Evolutionary conservation across 805 yeast species (phyloP).

Genomic region (Wickerhamomyces ciferrii): DNA sequence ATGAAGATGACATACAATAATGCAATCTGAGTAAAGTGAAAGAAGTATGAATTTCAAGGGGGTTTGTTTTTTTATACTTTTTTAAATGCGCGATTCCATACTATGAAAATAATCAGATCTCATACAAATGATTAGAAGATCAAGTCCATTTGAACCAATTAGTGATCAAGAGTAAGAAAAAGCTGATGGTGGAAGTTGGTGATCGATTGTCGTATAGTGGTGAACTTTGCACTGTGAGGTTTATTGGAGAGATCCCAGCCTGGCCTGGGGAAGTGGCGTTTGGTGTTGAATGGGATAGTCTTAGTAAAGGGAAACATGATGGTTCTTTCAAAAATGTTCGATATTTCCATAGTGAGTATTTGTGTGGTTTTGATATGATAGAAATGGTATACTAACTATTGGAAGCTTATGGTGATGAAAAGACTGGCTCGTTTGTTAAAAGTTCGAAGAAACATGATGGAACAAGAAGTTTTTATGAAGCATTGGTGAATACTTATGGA

Average conservation of each 20-base stretch:
- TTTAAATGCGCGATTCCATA: background rate
- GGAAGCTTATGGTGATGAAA: slow-evolving; percentile 13
- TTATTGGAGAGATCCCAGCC: slow-evolving; percentile 49
- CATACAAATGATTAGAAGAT: too few species aligned
- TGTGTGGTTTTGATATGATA: too few species aligned
- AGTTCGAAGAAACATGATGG: slow-evolving; percentile 29
- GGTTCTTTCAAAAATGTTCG: slow-evolving; percentile 50
- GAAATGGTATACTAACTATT: slow-evolving; percentile 5
- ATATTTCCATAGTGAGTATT: slow-evolving; percentile 42
- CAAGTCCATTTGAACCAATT: too few species aligned
- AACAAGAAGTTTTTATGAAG: slow-evolving; percentile 34
- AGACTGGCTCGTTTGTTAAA: slow-evolving; percentile 64
- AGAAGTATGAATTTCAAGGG: too few species aligned
- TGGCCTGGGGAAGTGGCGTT: slow-evolving; percentile 58
- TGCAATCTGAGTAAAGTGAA: too few species aligned
- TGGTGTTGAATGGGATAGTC: slow-evolving; percentile 88
- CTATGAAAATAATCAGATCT: background rate
- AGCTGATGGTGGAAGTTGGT: slow-evolving; percentile 9
- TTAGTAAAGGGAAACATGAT: slow-evolving; percentile 62
- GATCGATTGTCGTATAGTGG: slow-evolving; percentile 32
- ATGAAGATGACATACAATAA: too few species aligned
- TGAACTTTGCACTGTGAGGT: slow-evolving; percentile 58
- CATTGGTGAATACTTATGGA: slow-evolving; percentile 46
- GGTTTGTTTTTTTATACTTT: too few species aligned
- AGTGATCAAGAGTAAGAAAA: too few species aligned